A percentile compares a stretch with the other conserved stretches of the same genome.
Conservation (phyloP, 148 eudicot genomes). For the Nepenthes gracilis region DNA sequence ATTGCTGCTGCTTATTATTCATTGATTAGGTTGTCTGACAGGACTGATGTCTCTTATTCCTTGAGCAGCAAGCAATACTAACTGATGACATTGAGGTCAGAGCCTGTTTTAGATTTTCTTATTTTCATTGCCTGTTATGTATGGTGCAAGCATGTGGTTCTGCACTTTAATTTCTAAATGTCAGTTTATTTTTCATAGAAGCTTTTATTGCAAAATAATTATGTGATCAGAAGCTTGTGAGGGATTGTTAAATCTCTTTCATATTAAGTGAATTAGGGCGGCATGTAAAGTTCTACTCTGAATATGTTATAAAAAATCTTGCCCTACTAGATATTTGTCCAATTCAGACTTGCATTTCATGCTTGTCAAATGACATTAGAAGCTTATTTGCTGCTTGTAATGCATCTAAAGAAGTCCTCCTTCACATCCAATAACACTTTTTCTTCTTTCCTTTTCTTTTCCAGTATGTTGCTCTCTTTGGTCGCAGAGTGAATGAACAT, state of each 20-base stretch:
- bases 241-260: no score
- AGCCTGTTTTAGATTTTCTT: constrained; percentile 4
- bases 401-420: not conserved
- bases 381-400: not conserved
- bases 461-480: no score
- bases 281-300: not conserved
- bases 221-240: no score
- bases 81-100: constrained; percentile 54
- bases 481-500: no score
- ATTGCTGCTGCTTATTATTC: constrained; percentile 22
- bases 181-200: no score
- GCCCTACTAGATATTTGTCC: not conserved
- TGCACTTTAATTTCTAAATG: not conserved
- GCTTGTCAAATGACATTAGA: not conserved
- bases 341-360: not conserved
- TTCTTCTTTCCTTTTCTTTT: no score
- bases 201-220: no score
- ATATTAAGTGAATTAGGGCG: no score
- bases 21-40: constrained; percentile 63
- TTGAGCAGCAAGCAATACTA: constrained; percentile 53
- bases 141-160: not conserved
- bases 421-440: no score
- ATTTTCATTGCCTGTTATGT: not conserved
- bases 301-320: no score
- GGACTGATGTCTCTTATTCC: constrained; percentile 58